phyloP scores from a whole-genome alignment of 441 rosid species.

The Populus hybrid region DNA sequence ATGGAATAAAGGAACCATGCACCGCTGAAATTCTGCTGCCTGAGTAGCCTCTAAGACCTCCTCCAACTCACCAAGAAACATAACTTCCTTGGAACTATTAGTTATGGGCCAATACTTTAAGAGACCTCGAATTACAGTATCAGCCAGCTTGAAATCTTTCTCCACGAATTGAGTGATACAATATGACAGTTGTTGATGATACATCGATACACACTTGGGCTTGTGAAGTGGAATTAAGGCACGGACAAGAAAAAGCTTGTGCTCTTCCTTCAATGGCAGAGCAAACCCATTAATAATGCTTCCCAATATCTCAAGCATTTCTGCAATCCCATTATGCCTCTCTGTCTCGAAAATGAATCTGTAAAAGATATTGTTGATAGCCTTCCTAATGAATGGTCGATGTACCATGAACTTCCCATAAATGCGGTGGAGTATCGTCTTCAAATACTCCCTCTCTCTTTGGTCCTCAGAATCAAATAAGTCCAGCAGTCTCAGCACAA shows the following conservation, averaged over 20 bases:
- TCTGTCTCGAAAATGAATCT: slow-evolving; percentile 64
- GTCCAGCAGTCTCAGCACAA: slow-evolving; percentile 72
- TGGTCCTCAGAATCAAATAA: slow-evolving; percentile 87
- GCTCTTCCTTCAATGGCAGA: slow-evolving; percentile 90
- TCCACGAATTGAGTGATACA: slow-evolving; percentile 87
- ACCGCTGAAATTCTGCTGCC: slow-evolving; percentile 77
- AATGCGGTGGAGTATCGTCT: slow-evolving; percentile 70
- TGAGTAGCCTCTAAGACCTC: slow-evolving; percentile 88
- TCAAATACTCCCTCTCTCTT: slow-evolving; percentile 84
- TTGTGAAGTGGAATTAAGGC: slow-evolving; percentile 87
- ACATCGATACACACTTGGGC: slow-evolving; percentile 68
- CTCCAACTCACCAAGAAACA: slow-evolving; percentile 88
- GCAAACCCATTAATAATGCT: slow-evolving; percentile 82
- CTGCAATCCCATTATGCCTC: slow-evolving; percentile 62
- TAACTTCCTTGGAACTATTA: slow-evolving; percentile 70
- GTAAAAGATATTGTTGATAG: slow-evolving; percentile 73
- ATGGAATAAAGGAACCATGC: slow-evolving; percentile 74
- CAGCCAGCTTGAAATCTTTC: slow-evolving; percentile 83
- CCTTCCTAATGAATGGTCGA: slow-evolving; percentile 75
- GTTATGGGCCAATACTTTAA: slow-evolving; percentile 82
- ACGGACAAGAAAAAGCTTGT: slow-evolving; percentile 73
- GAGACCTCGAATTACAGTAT: slow-evolving; percentile 74
- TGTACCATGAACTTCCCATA: slow-evolving; percentile 86
- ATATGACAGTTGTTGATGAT: slow-evolving; percentile 84
- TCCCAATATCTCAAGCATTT: slow-evolving; percentile 71